phyloP scores from a whole-genome alignment of 257 asterid species.

The Ballota nigra region DNA sequence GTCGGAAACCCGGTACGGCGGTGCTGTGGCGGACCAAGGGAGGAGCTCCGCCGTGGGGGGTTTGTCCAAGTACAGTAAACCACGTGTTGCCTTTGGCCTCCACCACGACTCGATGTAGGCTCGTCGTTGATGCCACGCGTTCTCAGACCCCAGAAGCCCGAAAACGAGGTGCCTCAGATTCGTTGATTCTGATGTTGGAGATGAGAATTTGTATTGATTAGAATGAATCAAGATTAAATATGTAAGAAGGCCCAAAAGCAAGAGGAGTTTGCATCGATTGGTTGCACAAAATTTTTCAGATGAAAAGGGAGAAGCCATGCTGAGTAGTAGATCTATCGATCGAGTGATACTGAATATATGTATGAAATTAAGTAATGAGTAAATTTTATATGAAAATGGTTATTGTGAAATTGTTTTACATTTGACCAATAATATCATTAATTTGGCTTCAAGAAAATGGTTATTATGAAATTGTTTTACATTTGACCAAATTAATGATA shows the following conservation, averaged over 20 bases:
- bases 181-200: neutral
- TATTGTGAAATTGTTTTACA: no score
- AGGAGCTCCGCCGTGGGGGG: slow-evolving; percentile 38
- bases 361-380: no score
- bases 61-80: slow-evolving; percentile 45
- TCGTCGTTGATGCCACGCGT: slow-evolving; percentile 43
- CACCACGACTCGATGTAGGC: slow-evolving; percentile 66
- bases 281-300: neutral
- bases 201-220: neutral
- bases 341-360: neutral
- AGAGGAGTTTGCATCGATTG: neutral
- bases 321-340: neutral
- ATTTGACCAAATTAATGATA: no score
- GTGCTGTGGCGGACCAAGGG: slow-evolving; percentile 55
- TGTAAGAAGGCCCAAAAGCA: neutral
- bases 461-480: no score
- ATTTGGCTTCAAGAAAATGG: no score
- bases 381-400: no score
- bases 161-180: slow-evolving; percentile 51
- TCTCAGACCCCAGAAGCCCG: slow-evolving; percentile 55
- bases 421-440: no score
- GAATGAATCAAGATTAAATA: neutral
- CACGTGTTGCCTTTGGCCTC: slow-evolving; percentile 42
- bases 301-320: neutral
- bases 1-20: slow-evolving; percentile 49